Conservation (phyloP, 441 rosid genomes). For the Jatropha podagrica region DNA sequence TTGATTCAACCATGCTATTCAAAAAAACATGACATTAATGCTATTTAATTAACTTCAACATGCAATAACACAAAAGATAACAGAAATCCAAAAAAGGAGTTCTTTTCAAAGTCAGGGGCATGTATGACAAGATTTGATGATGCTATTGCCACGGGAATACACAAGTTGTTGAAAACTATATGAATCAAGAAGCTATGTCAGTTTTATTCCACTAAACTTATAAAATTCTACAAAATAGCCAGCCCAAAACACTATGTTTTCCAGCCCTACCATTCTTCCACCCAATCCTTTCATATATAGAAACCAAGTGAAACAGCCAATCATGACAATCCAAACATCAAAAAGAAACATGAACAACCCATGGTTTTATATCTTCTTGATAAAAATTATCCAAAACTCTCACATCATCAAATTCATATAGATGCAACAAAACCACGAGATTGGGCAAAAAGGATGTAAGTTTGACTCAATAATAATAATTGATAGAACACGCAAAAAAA, state of each 20-base stretch:
- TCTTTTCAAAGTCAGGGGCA: no score
- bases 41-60: no score
- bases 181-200: not conserved
- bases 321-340: not conserved
- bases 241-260: not conserved
- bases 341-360: not conserved
- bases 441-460: not conserved
- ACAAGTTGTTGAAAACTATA: not conserved
- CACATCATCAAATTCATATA: no score
- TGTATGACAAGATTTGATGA: not conserved
- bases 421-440: not conserved
- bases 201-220: not conserved
- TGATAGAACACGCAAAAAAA: not conserved
- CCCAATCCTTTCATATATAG: no score
- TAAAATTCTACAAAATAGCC: not conserved
- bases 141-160: not conserved
- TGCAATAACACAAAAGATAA: no score
- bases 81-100: no score
- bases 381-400: not conserved
- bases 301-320: not conserved
- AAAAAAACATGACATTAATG: no score
- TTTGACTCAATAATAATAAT: not conserved
- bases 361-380: not conserved
- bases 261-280: not conserved
- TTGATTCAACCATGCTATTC: no score